Evolutionary conservation across 2,329 filamentous ascomycete species (phyloP).

Genomic region (Arthroderma sp.): DNA sequence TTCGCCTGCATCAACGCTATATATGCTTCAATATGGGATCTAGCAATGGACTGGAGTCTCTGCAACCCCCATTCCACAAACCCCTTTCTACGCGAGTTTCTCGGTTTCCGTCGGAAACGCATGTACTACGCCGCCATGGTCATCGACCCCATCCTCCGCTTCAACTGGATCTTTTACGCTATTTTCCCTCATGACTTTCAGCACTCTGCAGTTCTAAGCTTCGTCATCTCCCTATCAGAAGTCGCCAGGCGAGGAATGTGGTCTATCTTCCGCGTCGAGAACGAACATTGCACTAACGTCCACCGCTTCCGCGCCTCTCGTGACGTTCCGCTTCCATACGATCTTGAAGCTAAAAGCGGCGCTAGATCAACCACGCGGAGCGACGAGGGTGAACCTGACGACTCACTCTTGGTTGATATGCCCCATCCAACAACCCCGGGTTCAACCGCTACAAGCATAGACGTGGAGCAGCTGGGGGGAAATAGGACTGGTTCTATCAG

Average conservation of each 20-base stretch:
- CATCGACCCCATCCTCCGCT: conserved; percentile 71
- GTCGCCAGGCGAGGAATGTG: conserved; percentile 77
- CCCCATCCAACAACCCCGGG: neutral
- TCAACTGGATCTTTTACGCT: conserved; percentile 88
- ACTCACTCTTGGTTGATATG: neutral
- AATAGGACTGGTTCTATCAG: conserved; percentile 7
- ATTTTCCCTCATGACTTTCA: conserved; percentile 69
- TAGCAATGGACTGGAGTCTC: conserved; percentile 94
- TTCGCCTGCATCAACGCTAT: conserved; percentile 71
- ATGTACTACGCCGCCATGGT: conserved; percentile 78
- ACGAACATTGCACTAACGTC: conserved; percentile 92
- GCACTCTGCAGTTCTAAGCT: conserved; percentile 71
- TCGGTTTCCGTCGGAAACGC: conserved; percentile 67
- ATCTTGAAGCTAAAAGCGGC: conserved; percentile 21
- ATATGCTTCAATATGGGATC: conserved; percentile 82
- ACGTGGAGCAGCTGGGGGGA: conserved; percentile 11
- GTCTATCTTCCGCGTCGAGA: conserved; percentile 88
- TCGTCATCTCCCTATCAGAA: conserved; percentile 65
- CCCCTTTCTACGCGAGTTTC: conserved; percentile 58
- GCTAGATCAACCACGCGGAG: neutral
- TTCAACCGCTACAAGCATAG: conserved; percentile 9
- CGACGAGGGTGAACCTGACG: neutral
- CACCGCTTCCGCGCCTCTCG: conserved; percentile 77
- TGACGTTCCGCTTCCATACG: conserved; percentile 76
- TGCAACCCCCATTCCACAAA: conserved; percentile 60